These are phyloP conservation scores for Zoysia japonica DNA, from an alignment of 176 grass and related monocot species.

Conservation along the genomic window DNA sequence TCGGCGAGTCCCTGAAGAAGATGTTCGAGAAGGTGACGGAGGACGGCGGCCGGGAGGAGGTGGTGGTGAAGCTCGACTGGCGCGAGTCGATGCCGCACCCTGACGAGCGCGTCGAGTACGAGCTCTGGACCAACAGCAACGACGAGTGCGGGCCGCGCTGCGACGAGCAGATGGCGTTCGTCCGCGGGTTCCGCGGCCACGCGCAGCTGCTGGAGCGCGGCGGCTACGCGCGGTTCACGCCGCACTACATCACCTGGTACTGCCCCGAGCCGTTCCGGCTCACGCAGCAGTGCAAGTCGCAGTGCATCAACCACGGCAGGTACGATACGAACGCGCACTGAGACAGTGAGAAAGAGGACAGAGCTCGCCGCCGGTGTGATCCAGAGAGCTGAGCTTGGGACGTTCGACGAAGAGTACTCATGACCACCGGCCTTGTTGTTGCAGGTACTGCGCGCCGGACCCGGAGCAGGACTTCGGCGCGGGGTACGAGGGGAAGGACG, in stretches of 20 bases:
- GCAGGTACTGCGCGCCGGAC: slow-evolving; percentile 86
- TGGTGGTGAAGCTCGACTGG: slow-evolving; percentile 89
- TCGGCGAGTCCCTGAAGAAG: slow-evolving; percentile 63
- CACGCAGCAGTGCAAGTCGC: slow-evolving; percentile 65
- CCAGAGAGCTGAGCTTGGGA: no score
- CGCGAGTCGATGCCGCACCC: slow-evolving; percentile 94
- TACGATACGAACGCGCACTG: no score
- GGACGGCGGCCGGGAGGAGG: slow-evolving; percentile 39
- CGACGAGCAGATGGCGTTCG: slow-evolving; percentile 79
- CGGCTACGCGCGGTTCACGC: slow-evolving; percentile 75
- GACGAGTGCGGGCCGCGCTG: slow-evolving; percentile 84
- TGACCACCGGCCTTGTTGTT: background rate
- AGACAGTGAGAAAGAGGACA: no score
- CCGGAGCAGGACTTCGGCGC: slow-evolving; percentile 77
- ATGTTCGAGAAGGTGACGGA: slow-evolving; percentile 29
- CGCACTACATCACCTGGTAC: slow-evolving; percentile 99
- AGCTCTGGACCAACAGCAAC: slow-evolving; percentile 99
- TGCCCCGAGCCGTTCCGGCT: slow-evolving; percentile 72
- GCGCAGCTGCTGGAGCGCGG: slow-evolving; percentile 82
- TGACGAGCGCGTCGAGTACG: slow-evolving; percentile 91
- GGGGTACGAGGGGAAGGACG: slow-evolving; percentile 86
- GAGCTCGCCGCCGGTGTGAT: no score
- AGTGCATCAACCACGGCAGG: slow-evolving; percentile 92
- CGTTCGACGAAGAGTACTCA: no score
- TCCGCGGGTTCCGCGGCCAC: slow-evolving; percentile 68